Percentiles rank a stretch among this genome's conserved stretches.
phyloP scores from a whole-genome alignment of 2,329 filamentous ascomycete genomes.

The Dactylella cylindrospora region DNA sequence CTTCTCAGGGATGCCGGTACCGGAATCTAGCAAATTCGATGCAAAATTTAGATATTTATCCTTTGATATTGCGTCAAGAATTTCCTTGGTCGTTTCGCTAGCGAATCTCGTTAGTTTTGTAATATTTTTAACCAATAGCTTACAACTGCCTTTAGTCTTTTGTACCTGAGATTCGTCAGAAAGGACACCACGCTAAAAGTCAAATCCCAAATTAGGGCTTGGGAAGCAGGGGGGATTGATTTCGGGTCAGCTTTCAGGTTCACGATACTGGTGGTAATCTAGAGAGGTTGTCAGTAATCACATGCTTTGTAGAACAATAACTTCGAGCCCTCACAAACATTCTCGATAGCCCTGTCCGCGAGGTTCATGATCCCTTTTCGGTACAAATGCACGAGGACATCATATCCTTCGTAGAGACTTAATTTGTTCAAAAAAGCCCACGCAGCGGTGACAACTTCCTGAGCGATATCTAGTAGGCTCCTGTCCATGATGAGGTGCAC shows the following conservation, averaged over 20 bases:
- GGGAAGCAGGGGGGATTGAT: conserved; percentile 59
- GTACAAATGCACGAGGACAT: conserved; percentile 68
- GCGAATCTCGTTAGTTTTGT: neutral
- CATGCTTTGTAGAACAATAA: too few relatives aligned
- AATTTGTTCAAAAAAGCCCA: conserved; percentile 67
- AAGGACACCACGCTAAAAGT: conserved; percentile 54
- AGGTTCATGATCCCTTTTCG: conserved; percentile 62
- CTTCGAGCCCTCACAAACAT: conserved; percentile 52
- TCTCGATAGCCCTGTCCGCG: conserved; percentile 57
- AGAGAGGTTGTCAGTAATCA: too few relatives aligned
- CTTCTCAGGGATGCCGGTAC: conserved; percentile 52
- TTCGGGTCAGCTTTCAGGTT: conserved; percentile 54
- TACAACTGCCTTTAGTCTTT: neutral
- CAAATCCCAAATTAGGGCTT: conserved; percentile 57
- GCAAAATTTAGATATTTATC: conserved; percentile 59
- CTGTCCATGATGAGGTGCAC: conserved; percentile 65
- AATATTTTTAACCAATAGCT: conserved; percentile 49
- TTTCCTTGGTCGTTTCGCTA: conserved; percentile 63
- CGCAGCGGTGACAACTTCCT: conserved; percentile 66
- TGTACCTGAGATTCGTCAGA: conserved; percentile 18
- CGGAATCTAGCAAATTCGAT: conserved; percentile 57
- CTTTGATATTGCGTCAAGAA: conserved; percentile 60
- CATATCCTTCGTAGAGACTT: conserved; percentile 64
- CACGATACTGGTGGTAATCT: conserved; percentile 19
- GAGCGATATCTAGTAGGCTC: conserved; percentile 64